phyloP scores from a whole-genome alignment of 768 basidiomycete species.

The Tricholoma bakamatsutake region DNA sequence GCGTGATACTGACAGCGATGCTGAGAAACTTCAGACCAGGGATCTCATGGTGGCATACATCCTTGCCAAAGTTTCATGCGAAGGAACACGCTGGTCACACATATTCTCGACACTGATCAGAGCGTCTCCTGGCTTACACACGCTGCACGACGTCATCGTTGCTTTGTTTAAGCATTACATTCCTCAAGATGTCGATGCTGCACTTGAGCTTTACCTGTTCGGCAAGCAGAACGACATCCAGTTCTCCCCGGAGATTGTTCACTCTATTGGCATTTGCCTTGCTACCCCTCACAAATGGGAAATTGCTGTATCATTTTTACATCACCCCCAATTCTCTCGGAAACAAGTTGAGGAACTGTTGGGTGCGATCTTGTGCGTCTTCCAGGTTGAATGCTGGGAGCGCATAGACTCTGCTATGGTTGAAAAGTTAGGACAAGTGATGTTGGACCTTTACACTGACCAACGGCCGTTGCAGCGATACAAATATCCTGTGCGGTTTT shows the following conservation, averaged over 20 bases:
- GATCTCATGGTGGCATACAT: conserved; percentile 31
- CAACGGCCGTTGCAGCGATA: conserved; percentile 22
- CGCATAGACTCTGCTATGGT: conserved; percentile 24
- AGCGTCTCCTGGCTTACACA: conserved; percentile 16
- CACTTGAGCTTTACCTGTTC: conserved; percentile 29
- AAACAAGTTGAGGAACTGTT: conserved; percentile 32
- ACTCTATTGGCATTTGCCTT: conserved; percentile 27
- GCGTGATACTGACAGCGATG: conserved; percentile 8
- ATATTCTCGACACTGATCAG: conserved; percentile 22
- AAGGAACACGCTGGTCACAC: conserved; percentile 20
- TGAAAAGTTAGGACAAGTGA: conserved; percentile 26
- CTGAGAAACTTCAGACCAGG: conserved; percentile 21
- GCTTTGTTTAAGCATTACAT: conserved; percentile 17
- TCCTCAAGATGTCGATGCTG: conserved; percentile 23
- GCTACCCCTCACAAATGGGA: conserved; percentile 23
- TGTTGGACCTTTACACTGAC: conserved; percentile 31
- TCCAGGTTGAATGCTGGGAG: conserved; percentile 28
- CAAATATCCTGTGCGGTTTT: conserved; percentile 44
- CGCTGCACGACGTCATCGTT: conserved; percentile 24
- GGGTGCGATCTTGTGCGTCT: conserved; percentile 28
- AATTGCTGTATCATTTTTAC: conserved; percentile 29
- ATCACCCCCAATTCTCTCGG: conserved; percentile 21
- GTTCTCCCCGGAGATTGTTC: conserved; percentile 17
- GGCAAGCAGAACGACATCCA: conserved; percentile 16
- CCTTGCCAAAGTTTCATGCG: conserved; percentile 22